Conservation (phyloP, 768 basidiomycete genomes). For the Mycena rebaudengoi region DNA sequence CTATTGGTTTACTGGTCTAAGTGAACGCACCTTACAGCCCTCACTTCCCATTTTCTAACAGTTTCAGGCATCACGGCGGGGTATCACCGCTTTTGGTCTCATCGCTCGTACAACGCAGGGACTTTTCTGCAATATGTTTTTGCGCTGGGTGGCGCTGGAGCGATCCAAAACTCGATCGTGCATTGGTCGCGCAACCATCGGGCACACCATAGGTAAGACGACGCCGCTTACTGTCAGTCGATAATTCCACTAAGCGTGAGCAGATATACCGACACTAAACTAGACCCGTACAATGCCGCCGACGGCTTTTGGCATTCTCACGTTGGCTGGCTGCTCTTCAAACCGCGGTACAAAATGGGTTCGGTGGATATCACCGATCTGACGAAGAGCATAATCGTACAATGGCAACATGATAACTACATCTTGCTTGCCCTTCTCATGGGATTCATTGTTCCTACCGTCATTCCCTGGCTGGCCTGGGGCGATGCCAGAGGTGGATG, state of each 20-base stretch:
- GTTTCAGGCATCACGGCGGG: constrained; percentile 82
- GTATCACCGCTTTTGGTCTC: constrained; percentile 97
- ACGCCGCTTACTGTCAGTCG: no score
- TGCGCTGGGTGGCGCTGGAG: constrained; percentile 86
- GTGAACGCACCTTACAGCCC: constrained; percentile 39
- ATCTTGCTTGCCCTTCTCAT: constrained; percentile 71
- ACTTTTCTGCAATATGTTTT: constrained; percentile 84
- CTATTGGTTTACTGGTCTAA: constrained; percentile 67
- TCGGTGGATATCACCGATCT: constrained; percentile 91
- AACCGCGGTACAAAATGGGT: constrained; percentile 88
- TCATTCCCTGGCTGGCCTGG: constrained; percentile 83
- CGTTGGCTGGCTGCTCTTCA: constrained; percentile 91
- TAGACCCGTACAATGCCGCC: constrained; percentile 94
- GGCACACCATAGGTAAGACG: no score
- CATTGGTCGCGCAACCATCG: constrained; percentile 99
- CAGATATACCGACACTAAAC: constrained; percentile 94
- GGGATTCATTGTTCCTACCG: constrained; percentile 77
- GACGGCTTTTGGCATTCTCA: constrained; percentile 87
- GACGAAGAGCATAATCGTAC: constrained; percentile 77
- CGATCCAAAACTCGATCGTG: constrained; percentile 94
- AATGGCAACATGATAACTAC: constrained; percentile 91
- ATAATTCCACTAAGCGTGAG: no score
- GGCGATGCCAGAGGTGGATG: constrained; percentile 87
- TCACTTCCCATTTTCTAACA: not conserved
- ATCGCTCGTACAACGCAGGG: constrained; percentile 92